A percentile compares a stretch with the other conserved stretches of the same genome.
These are phyloP conservation scores for Erodium texanum DNA, from an alignment of 441 rosid species.

Conservation along the genomic window DNA sequence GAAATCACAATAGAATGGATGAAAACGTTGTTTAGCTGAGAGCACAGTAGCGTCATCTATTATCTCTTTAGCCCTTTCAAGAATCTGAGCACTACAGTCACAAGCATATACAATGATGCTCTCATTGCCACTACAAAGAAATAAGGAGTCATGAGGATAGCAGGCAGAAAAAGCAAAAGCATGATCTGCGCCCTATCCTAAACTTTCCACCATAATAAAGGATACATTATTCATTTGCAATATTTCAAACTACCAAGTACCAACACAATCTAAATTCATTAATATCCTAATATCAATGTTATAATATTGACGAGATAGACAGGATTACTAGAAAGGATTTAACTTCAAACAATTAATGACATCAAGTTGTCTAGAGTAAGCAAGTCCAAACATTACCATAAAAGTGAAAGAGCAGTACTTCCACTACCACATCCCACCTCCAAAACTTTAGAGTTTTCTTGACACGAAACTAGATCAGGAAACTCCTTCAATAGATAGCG, in stretches of 20 bases:
- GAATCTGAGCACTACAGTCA: slow-evolving; percentile 68
- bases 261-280: not conserved
- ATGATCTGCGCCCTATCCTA: not conserved
- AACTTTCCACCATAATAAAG: not conserved
- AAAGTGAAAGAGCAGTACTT: slow-evolving; percentile 64
- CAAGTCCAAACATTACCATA: slow-evolving; percentile 40
- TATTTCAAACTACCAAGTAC: not conserved
- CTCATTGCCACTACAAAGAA: slow-evolving; percentile 44
- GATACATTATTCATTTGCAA: not conserved
- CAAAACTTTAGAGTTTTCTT: slow-evolving; percentile 43
- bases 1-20: slow-evolving; percentile 60
- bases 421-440: slow-evolving; percentile 96
- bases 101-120: slow-evolving; percentile 60
- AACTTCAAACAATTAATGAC: not conserved
- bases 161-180: slow-evolving; percentile 1
- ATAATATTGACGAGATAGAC: not conserved
- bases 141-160: slow-evolving; percentile 1
- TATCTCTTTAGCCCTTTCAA: slow-evolving; percentile 49
- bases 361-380: not conserved
- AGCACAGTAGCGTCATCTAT: slow-evolving; percentile 21
- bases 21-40: slow-evolving; percentile 29
- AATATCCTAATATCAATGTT: too few relatives aligned
- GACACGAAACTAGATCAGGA: slow-evolving; percentile 56
- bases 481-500: slow-evolving; percentile 85
- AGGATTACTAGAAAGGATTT: not conserved